Base-by-base conservation (phyloP, 192 early-diverging fungal species). In the Pilaira anomala region DNA sequence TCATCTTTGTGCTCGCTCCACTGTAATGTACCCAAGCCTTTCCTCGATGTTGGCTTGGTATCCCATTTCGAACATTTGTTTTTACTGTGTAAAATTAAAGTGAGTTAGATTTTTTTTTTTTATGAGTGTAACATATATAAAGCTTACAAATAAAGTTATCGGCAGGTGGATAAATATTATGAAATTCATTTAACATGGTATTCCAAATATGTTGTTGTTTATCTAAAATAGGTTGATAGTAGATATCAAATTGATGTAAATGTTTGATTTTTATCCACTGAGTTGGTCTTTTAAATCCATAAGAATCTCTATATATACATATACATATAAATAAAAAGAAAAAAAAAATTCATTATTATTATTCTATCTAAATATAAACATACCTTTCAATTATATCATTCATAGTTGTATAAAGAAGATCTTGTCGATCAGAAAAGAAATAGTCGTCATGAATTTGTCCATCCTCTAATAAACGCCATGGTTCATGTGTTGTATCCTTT, bases 61-160 rank as follows among this genome's bases (percentile, higher is more conserved):
- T 87, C 3, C 90, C 90, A 63, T 88, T 87, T 14, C 88, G 82
- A 24, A 89, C 74, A 65, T 83, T 87, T 53, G 83, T 67, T 61
- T 90, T 91, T 16, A 88, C 83, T 82, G 19, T 13, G 36, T 71
- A 78, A 76, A 60, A 36, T 9, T 33, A 36, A 36, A 36, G 33
- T 5, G 33, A 9, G 33, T 36, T 36, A 36, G 6, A 36, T 36
- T 36, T 36, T 9, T 5, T 7, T 36, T 9, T 36, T 9, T 9
- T 36, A 36, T 9, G 33, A 9, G 5, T 33, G 3, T 5, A 33
- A 33, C 5, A 36, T 9, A 9, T 9, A 36, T 9, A 36, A 36
- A 36, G 11, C 33, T 5, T 36, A 36, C 33, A 6, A 36, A 36
- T 36, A 5, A 36, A 36, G 11, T 36, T 36, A 36, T 36, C 33